A percentile compares a stretch with the other conserved stretches of the same genome.
phyloP scores from a whole-genome alignment of 768 basidiomycete species.

The Russula compacta region DNA sequence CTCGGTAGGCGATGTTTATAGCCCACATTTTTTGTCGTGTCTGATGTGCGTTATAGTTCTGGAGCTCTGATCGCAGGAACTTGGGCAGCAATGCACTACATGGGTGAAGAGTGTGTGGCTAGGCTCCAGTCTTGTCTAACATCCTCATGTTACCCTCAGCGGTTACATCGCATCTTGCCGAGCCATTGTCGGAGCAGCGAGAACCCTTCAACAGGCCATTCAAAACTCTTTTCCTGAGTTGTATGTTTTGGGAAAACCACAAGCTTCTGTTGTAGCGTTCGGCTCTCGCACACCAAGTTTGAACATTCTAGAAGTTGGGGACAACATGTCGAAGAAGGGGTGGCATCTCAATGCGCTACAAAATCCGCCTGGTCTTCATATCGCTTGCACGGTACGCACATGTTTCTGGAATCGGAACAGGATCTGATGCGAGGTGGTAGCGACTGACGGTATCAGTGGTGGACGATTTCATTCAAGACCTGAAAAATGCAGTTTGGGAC shows the following conservation, averaged over 20 bases:
- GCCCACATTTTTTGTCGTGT: not conserved
- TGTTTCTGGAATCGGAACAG: not conserved
- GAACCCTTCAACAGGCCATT: slow-evolving; percentile 61
- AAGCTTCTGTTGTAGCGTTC: slow-evolving; percentile 87
- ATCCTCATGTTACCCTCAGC: slow-evolving; percentile 30
- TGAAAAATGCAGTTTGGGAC: slow-evolving; percentile 67
- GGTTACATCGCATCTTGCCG: slow-evolving; percentile 86
- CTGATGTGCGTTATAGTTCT: slow-evolving; percentile 42
- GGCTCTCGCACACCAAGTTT: slow-evolving; percentile 42
- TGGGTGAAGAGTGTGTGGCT: slow-evolving; percentile 67
- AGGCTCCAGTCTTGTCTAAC: not conserved
- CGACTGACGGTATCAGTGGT: slow-evolving; percentile 68
- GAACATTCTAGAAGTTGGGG: slow-evolving; percentile 84
- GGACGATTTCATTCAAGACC: slow-evolving; percentile 74
- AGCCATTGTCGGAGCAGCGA: slow-evolving; percentile 67
- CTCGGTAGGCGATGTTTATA: slow-evolving; percentile 46
- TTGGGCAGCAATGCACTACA: slow-evolving; percentile 94
- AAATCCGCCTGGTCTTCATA: slow-evolving; percentile 77
- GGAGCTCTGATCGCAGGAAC: slow-evolving; percentile 90
- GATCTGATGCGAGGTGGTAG: slow-evolving; percentile 31
- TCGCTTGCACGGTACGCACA: slow-evolving; percentile 78
- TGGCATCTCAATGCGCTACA: slow-evolving; percentile 89
- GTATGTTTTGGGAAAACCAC: slow-evolving; percentile 82
- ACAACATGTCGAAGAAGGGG: slow-evolving; percentile 73
- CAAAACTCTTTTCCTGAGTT: slow-evolving; percentile 66